These are phyloP conservation scores for Nicotiana rustica DNA, from an alignment of 305 asterid species.

Conservation along the genomic window DNA sequence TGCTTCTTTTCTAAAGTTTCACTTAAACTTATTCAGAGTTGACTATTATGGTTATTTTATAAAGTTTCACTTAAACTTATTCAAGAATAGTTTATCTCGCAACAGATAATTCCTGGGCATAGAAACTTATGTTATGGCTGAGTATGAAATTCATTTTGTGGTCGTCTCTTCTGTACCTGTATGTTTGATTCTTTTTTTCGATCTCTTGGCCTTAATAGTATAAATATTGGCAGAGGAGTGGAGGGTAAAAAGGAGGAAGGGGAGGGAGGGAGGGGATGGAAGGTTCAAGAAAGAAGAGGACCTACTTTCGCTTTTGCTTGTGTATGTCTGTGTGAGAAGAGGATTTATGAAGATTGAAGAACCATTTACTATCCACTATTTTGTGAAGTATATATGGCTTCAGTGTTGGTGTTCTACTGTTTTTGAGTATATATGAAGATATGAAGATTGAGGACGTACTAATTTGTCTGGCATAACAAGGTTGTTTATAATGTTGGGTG, in stretches of 20 bases:
- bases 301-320: background rate
- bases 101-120: background rate
- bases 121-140: conserved; percentile 23
- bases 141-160: background rate
- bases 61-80: background rate
- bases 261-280: background rate
- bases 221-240: too few species aligned
- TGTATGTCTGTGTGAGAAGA: conserved; percentile 7
- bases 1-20: too few species aligned
- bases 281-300: background rate
- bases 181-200: background rate
- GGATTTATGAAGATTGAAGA: conserved; percentile 3
- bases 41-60: too few species aligned
- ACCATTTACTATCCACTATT: background rate
- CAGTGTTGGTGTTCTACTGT: background rate
- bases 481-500: conserved; percentile 14
- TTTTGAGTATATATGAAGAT: too few species aligned
- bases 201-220: too few species aligned
- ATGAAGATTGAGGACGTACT: too few species aligned
- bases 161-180: background rate
- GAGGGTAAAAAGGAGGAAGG: background rate
- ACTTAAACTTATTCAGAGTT: too few species aligned
- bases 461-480: background rate
- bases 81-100: background rate
- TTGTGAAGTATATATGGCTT: background rate